A percentile compares a stretch with the other conserved stretches of the same genome.
These are phyloP conservation scores for Orbilia ellipsospora DNA, from an alignment of 2,329 filamentous ascomycete species.

Conservation along the genomic window DNA sequence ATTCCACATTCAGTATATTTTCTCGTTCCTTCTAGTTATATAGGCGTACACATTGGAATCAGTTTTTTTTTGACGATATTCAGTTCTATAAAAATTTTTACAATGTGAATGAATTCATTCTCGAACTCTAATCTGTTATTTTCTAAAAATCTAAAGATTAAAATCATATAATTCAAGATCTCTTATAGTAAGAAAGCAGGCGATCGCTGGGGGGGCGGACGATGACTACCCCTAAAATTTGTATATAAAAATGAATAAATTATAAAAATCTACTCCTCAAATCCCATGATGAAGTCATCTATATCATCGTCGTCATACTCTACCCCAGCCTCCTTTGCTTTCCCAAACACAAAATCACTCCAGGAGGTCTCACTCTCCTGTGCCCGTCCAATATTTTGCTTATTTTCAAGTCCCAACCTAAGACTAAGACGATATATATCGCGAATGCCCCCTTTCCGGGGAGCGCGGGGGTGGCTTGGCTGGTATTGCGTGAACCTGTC, in stretches of 20 bases:
- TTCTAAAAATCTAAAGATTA: too few species aligned
- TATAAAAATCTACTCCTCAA: constrained; percentile 2
- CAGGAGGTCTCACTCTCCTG: constrained; percentile 32
- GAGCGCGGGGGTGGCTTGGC: too few species aligned
- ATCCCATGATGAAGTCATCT: constrained; percentile 44
- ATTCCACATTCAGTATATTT: too few species aligned
- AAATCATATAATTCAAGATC: too few species aligned
- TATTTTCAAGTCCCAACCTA: constrained; percentile 20
- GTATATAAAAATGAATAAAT: not conserved
- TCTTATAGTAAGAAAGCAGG: too few species aligned
- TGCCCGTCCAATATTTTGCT: constrained; percentile 6
- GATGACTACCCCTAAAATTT: not conserved
- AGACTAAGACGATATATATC: constrained; percentile 11
- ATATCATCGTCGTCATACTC: constrained; percentile 53
- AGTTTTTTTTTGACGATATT: too few species aligned
- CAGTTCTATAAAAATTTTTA: too few species aligned
- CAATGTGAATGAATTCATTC: too few species aligned
- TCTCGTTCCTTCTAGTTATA: too few species aligned
- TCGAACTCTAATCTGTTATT: too few species aligned
- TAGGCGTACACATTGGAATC: too few species aligned
- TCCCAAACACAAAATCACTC: constrained; percentile 22
- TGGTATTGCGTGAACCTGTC: constrained; percentile 6
- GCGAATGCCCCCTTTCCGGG: not conserved
- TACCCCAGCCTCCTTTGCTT: constrained; percentile 25
- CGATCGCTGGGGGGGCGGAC: not conserved